Base-by-base conservation (phyloP, 78 protist species). In the Blattamonas nauphoetae region DNA sequence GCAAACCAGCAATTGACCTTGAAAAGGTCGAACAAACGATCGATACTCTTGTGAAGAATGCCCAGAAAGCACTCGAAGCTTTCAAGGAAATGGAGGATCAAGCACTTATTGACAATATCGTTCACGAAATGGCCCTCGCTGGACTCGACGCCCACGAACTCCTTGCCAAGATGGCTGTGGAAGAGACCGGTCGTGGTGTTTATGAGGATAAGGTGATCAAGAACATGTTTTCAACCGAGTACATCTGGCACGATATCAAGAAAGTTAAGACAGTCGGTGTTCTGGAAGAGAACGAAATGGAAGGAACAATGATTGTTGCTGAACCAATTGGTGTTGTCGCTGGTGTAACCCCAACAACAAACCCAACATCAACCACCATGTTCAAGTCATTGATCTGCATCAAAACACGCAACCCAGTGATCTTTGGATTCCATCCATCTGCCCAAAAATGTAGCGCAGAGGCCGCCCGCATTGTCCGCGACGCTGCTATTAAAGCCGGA, bases 191-290 rank as follows among this genome's bases (percentile, higher is more conserved):
- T 4, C 44, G 84, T 44, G 91, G 91, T 63, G 38, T 89, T 41
- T 43, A 85, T 45, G 91, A 89, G 85, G 91, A 89, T 45, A 89
- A 89, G 46, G 91, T 89, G 21, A 44, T 89, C 91, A 89, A 89
- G 89, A 89, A 89, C 84, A 80, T 64, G 44, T 86, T 89, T 35
- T 87, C 91, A 2, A 2, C 88, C 3, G 91, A 89, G 45, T 34
- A 78, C 45, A 46, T 86, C 83, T 86, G 33, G 55, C 45, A 89
- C 85, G 34, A 45, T 32, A 84, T 45, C 88, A 41, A 55, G 32
- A 80, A 89, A 42, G 1, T n/a, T 32, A 89, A 89, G 85, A 89
- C 91, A 29, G 64, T 44, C 45, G 91, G 88, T 38, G 79, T 89
- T 33, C 42, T 89, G 34, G 81, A 33, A 33, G 44, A 81, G 85